Evolutionary conservation across 2,329 filamentous ascomycete species (phyloP), one percentile per base, ranked within the genome.

Genomic region (Pseudocercospora macadamiae): DNA sequence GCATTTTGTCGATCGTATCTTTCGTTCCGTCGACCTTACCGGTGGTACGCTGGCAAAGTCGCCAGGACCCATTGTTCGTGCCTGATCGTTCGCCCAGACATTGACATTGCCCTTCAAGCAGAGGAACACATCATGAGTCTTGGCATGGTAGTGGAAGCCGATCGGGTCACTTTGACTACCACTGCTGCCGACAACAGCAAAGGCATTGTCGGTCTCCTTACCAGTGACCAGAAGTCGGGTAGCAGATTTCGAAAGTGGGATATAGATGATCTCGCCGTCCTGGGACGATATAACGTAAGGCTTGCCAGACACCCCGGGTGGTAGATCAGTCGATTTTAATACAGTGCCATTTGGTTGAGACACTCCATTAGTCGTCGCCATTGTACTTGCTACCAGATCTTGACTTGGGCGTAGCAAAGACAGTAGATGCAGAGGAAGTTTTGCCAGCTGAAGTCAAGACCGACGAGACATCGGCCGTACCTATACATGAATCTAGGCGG

Each of bases 11-110:
- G 7, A 28, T n/a, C 18, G 16, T 26, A 8, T 44, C 18, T 48
- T 6, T 32, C 34, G 10, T 12, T 10, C 8, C 23, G 26, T 30
- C 16, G 32, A 2, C 68, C 73, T 64, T 71, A 84, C 82, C 7
- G 82, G 83, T 49, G 83, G 83, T 3, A 85, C 77, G 62, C 81
- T 83, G 3, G 82, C 82, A 70, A 85, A 85, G 62, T 86, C 83
- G 0, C 83, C 83, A 0, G 82, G 78, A 0, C 76, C 76, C 74
- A 86, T 74, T 51, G 81, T 78, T 18, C 82, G 73, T 56, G 81
- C 83, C 63, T 82, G 76, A 47, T 84, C 81, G n/a, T 80, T 80
- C n/a, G 80, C 82, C 80, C 81, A 86, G 4, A 86, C 70, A 63
- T 84, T 85, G 61, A 85, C 65, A 55, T 70, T 79, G 0, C 83